These are phyloP conservation scores for Diplodia intermedia DNA, from an alignment of 2,329 filamentous ascomycete species.

Conservation along the genomic window DNA sequence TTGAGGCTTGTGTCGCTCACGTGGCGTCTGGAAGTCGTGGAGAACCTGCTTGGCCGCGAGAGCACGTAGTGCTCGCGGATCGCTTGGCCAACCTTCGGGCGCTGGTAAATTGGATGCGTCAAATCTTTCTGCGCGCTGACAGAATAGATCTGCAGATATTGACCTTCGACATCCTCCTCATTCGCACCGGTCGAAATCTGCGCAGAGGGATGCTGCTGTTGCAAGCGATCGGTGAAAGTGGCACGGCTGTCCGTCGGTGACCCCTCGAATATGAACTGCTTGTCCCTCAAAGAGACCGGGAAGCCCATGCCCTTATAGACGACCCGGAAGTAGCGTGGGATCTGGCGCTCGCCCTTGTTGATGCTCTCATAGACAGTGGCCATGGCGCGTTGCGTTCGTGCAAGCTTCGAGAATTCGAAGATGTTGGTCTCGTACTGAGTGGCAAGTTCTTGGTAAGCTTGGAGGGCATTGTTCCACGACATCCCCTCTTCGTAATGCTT, in stretches of 20 bases:
- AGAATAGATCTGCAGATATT: conserved; percentile 83
- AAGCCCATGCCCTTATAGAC: conserved; percentile 90
- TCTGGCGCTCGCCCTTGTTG: conserved; percentile 77
- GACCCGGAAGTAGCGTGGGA: conserved; percentile 90
- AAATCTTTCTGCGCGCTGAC: conserved; percentile 85
- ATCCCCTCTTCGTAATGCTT: conserved; percentile 93
- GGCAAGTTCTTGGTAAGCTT: conserved; percentile 88
- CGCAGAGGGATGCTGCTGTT: conserved; percentile 85
- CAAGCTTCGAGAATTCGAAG: conserved; percentile 91
- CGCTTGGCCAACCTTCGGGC: conserved; percentile 80
- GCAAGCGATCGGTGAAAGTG: conserved; percentile 88
- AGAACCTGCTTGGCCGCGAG: conserved; percentile 78
- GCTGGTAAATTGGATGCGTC: conserved; percentile 82
- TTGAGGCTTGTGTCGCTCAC: conserved; percentile 70
- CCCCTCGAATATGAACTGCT: conserved; percentile 91
- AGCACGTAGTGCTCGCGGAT: conserved; percentile 87
- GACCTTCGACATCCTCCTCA: conserved; percentile 83
- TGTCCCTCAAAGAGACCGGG: conserved; percentile 79
- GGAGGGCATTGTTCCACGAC: conserved; percentile 87
- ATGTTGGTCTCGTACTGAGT: conserved; percentile 87
- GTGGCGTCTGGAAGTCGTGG: conserved; percentile 74
- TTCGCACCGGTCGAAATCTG: conserved; percentile 76
- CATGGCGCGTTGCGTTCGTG: conserved; percentile 86
- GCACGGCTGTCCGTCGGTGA: conserved; percentile 76
- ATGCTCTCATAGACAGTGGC: conserved; percentile 91